Percentiles rank a stretch among this genome's conserved stretches.
These are phyloP conservation scores for Rhodotorula glutinis DNA, from an alignment of 1,284 basidiomycete species.

Conservation along the genomic window DNA sequence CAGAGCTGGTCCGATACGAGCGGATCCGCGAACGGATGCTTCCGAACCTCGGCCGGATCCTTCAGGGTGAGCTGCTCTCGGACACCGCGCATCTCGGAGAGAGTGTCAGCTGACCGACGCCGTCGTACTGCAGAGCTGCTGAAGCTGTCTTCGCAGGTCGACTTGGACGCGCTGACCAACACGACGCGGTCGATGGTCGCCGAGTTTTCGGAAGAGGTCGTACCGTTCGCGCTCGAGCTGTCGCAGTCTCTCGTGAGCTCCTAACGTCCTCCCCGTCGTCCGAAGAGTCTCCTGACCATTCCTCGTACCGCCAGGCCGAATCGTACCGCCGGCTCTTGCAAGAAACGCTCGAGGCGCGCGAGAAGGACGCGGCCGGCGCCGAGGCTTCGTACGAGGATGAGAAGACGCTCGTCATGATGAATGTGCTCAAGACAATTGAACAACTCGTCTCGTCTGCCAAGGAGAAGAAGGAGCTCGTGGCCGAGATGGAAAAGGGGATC, in stretches of 20 bases:
- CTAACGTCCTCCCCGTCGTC: neutral
- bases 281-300: neutral
- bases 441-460: slow-evolving; percentile 64
- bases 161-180: slow-evolving; percentile 75
- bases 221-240: slow-evolving; percentile 81
- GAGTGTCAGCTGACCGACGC: neutral
- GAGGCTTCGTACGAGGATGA: slow-evolving; percentile 38
- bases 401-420: slow-evolving; percentile 45
- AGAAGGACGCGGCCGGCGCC: slow-evolving; percentile 42
- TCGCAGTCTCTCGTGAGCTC: slow-evolving; percentile 68
- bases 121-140: slow-evolving; percentile 1
- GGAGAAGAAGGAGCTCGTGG: slow-evolving; percentile 68
- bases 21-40: slow-evolving; percentile 66
- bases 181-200: slow-evolving; percentile 84
- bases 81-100: too few relatives aligned
- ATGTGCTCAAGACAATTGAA: slow-evolving; percentile 52
- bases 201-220: slow-evolving; percentile 74
- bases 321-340: slow-evolving; percentile 73
- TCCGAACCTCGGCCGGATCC: slow-evolving; percentile 77
- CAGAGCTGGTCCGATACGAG: slow-evolving; percentile 66
- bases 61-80: slow-evolving; percentile 61
- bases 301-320: slow-evolving; percentile 58
- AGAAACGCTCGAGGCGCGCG: slow-evolving; percentile 58
- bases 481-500: slow-evolving; percentile 74
- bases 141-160: slow-evolving; percentile 79